A percentile compares a stretch with the other conserved stretches of the same genome.
Evolutionary conservation across 2,329 filamentous ascomycete species (phyloP).

Genomic region (Shiraia sp.): DNA sequence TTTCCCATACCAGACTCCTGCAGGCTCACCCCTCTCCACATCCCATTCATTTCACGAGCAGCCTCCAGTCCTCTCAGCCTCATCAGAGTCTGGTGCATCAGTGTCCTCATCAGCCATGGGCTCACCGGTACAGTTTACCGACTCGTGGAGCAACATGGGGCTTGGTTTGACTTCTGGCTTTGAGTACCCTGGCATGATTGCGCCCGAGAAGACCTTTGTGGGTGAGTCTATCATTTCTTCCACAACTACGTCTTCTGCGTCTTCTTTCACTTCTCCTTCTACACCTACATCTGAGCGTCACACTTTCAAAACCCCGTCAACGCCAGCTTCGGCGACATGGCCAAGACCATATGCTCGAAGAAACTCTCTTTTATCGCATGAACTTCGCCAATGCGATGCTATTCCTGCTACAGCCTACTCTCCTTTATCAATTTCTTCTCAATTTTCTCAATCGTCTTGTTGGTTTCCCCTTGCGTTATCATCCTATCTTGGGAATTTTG

Average conservation of each 20-base stretch:
- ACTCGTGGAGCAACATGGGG: constrained; percentile 63
- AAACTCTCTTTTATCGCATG: constrained; percentile 35
- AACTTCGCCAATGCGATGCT: constrained; percentile 20
- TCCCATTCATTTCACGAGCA: constrained; percentile 53
- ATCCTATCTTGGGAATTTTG: background rate
- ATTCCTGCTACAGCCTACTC: constrained; percentile 11
- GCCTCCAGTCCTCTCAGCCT: constrained; percentile 51
- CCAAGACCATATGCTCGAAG: constrained; percentile 20
- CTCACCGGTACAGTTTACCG: constrained; percentile 62
- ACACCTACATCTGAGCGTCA: constrained; percentile 14
- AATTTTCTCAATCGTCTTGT: constrained; percentile 41
- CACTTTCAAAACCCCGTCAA: constrained; percentile 38
- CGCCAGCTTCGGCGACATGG: constrained; percentile 48
- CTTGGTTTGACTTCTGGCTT: constrained; percentile 64
- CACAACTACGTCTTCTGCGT: constrained; percentile 14
- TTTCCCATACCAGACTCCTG: constrained; percentile 42
- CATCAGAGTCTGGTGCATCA: constrained; percentile 57
- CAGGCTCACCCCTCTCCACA: constrained; percentile 50
- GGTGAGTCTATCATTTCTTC: constrained; percentile 54
- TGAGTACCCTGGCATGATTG: constrained; percentile 54
- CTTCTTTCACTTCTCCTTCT: constrained; percentile 21
- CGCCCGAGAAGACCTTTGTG: constrained; percentile 53
- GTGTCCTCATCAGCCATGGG: constrained; percentile 55
- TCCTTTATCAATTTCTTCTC: constrained; percentile 20
- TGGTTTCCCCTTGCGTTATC: constrained; percentile 32